Evolutionary conservation across 805 yeast genomes (phyloP).

Genomic region (Brettanomyces custersianus): DNA sequence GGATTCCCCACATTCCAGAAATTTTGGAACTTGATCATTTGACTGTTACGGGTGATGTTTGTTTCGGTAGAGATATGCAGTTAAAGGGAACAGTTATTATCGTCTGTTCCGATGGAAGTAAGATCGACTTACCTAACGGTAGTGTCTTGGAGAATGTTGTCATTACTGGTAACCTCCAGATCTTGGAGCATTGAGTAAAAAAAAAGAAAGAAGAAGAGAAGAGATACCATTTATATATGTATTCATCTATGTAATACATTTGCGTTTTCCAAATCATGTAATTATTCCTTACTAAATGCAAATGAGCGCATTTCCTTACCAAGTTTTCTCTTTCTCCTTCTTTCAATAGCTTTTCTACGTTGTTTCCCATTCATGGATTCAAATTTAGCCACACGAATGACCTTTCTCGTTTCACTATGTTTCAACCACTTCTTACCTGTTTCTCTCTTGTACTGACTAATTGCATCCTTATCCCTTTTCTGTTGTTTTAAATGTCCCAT

Average conservation of each 20-base stretch:
- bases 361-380: conserved; percentile 63
- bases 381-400: conserved; percentile 69
- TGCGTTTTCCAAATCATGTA: neutral
- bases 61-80: conserved; percentile 79
- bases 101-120: conserved; percentile 94
- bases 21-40: conserved; percentile 94
- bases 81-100: conserved; percentile 96
- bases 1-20: conserved; percentile 93
- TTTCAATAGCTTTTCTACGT: conserved; percentile 74
- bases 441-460: conserved; percentile 48
- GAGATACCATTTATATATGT: neutral
- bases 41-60: conserved; percentile 95
- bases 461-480: conserved; percentile 63
- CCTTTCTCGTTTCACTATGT: conserved; percentile 61
- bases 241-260: neutral
- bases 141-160: conserved; percentile 92
- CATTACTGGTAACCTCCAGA: conserved; percentile 91
- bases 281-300: conserved; percentile 20
- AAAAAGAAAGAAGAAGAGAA: neutral
- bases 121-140: conserved; percentile 96
- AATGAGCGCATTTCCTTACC: conserved; percentile 65
- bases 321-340: conserved; percentile 77
- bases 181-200: conserved; percentile 72
- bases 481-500: conserved; percentile 61
- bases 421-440: conserved; percentile 54